A percentile compares a stretch with the other conserved stretches of the same genome.
phyloP scores from a whole-genome alignment of 176 grass and related monocot genomes.

The Oryza officinalis region DNA sequence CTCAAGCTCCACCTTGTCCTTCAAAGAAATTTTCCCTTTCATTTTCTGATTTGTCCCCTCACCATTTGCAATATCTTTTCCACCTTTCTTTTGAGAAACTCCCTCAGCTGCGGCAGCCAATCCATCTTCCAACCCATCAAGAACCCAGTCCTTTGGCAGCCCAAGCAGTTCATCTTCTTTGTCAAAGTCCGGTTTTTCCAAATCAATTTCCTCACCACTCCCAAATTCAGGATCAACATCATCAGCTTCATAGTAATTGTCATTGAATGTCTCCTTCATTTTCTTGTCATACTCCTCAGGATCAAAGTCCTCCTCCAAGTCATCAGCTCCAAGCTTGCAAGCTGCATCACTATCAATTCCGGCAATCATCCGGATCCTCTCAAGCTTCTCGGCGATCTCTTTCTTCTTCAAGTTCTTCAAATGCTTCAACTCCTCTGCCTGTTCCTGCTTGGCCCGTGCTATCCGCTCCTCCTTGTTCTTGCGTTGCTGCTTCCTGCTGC shows the following conservation, averaged over 20 bases:
- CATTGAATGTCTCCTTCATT: slow-evolving; percentile 77
- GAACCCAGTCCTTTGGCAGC: slow-evolving; percentile 57
- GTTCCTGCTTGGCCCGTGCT: slow-evolving; percentile 59
- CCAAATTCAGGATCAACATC: slow-evolving; percentile 78
- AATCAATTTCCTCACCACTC: slow-evolving; percentile 53
- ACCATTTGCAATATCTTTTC: slow-evolving; percentile 26
- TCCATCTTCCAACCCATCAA: slow-evolving; percentile 37
- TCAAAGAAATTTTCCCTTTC: slow-evolving; percentile 67
- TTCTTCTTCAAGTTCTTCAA: slow-evolving; percentile 98
- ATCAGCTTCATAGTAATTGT: slow-evolving; percentile 66
- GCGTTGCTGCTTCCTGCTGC: slow-evolving; percentile 75
- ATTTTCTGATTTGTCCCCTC: slow-evolving; percentile 32
- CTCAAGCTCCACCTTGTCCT: slow-evolving; percentile 87
- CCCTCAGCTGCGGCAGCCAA: slow-evolving; percentile 41
- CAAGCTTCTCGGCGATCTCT: slow-evolving; percentile 89
- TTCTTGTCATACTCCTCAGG: slow-evolving; percentile 85
- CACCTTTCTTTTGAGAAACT: slow-evolving; percentile 30
- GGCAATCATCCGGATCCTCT: slow-evolving; percentile 65
- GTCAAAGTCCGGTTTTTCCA: slow-evolving; percentile 79
- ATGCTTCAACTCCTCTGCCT: slow-evolving; percentile 82
- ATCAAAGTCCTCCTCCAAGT: slow-evolving; percentile 93
- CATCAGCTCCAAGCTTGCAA: slow-evolving; percentile 68
- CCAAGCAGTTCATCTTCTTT: slow-evolving; percentile 92
- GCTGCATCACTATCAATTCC: slow-evolving; percentile 51
- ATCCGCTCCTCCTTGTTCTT: slow-evolving; percentile 93